Evolutionary conservation across 345 rosid species (phyloP), one percentile per base, ranked within the genome.

Genomic region (Hypericum perforatum): DNA sequence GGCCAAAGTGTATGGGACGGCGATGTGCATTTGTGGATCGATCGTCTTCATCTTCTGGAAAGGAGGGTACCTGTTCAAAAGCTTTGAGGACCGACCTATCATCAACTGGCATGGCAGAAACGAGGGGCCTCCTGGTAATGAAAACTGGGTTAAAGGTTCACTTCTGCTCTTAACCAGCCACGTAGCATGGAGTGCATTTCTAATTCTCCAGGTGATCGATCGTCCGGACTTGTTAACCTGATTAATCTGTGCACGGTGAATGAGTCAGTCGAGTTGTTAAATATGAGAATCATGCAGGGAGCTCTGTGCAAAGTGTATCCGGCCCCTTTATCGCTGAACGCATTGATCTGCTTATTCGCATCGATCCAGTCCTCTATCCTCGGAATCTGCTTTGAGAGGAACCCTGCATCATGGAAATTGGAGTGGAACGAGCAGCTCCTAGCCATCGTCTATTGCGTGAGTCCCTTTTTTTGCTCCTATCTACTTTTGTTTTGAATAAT

Each of bases 1-100:
- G 63, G 74, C 76, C 1, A 80, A 75, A 60, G 62, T 70, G 10
- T 2, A 64, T 0, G 82, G 79, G 8, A 62, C 74, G 0, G 7
- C 63, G 5, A 44, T 68, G 5, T 72, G 77, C 64, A 8, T 77
- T 3, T 59, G 53, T 9, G 72, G 82, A 0, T 74, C 80, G 13
- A 72, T 80, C 37, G 38, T 63, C 8, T 77, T 77, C 52, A 74
- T 75, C 45, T 70, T 77, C 49, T 77, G 86, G 76, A 80, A 66
- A 61, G 78, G 69, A 45, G 72, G 68, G n/a, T 68, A 51, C 39
- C 45, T 72, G 9, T 56, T 53, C 36, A 63, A 64, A 57, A 56
- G 76, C 68, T 46, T 65, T 49, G 59, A 41, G 47, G 16, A 66
- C 8, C 60, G 53, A 53, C 80, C 80, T 3, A 58, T 77, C 45